Conservation (phyloP, 495 filamentous ascomycete genomes). For the Penicillium cosmopolitanum region DNA sequence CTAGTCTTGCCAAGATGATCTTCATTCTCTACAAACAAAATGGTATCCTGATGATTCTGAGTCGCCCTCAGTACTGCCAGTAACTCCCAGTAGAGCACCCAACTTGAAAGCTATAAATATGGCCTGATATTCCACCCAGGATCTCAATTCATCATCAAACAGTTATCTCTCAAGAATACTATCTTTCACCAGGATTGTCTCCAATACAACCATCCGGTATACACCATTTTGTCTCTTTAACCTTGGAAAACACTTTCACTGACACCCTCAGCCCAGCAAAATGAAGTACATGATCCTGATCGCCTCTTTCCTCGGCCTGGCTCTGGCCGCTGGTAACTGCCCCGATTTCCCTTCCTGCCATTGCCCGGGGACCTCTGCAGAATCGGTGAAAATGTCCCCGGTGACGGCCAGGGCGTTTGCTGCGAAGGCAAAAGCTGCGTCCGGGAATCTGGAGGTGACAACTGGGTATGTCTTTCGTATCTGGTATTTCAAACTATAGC, state of each 20-base stretch:
- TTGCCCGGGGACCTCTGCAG: slow-evolving; percentile 18
- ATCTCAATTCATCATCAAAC: slow-evolving; percentile 10
- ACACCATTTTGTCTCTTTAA: not conserved
- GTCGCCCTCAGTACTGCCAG: not conserved
- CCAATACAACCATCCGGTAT: slow-evolving; percentile 7
- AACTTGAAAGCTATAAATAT: not conserved
- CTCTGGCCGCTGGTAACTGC: slow-evolving; percentile 16
- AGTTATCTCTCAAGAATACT: not conserved
- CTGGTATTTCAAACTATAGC: not conserved
- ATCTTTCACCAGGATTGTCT: slow-evolving; percentile 5
- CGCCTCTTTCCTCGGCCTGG: slow-evolving; percentile 14
- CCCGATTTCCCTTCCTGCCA: slow-evolving; percentile 16
- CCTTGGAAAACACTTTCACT: not conserved
- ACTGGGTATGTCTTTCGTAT: slow-evolving; percentile 11
- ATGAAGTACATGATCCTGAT: slow-evolving; percentile 19
- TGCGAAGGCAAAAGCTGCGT: slow-evolving; percentile 15
- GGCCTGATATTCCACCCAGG: not conserved
- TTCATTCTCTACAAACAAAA: slow-evolving; percentile 3
- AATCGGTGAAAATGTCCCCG: slow-evolving; percentile 12
- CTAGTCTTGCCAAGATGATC: slow-evolving; percentile 16
- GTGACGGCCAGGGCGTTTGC: slow-evolving; percentile 14
- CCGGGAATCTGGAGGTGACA: slow-evolving; percentile 10
- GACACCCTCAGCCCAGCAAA: slow-evolving; percentile 13
- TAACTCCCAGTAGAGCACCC: not conserved
- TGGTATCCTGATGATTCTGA: not conserved